Evolutionary conservation across 2,329 filamentous ascomycete species (phyloP), one percentile per base, ranked within the genome.

Genomic region (Alternaria sp.): DNA sequence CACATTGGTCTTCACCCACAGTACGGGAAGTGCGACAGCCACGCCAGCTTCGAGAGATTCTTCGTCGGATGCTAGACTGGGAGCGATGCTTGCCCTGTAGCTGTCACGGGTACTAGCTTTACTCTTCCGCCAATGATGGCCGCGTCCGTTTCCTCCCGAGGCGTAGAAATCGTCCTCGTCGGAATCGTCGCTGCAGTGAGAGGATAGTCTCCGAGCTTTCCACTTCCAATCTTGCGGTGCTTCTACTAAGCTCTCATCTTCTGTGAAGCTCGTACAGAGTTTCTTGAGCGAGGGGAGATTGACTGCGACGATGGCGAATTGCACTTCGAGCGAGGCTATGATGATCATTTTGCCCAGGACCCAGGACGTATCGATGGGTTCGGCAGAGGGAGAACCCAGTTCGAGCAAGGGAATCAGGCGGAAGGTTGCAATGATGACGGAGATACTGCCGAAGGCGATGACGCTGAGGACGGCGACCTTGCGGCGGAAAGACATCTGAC

Each of bases 281-380:
- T 71, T 71, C 49, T 75, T 72, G n/a, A 75, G 50, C 2, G 65
- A 62, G 0, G 73, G 74, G 37, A 75, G 63, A 60, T 76, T 77
- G 51, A 73, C 69, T 5, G 75, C 70, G 29, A 76, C 53, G 34
- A 77, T 69, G 21, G 72, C 76, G 14, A 72, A 58, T 48, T 75
- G 65, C 37, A 77, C 67, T 48, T 77, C 73, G 26, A 74, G 50
- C 14, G 66, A 66, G 2, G 74, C 70, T 17, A 76, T 64, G 23
- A 77, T 72, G 55, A 72, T 61, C 59, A 76, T 72, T 44, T 72
- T 72, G 4, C 74, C 75, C 8, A 77, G 62, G 2, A 67, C 59
- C 37, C 61, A 76, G 23, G 70, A 71, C 11, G 68, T 61, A 44
- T 76, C 72, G 5, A 68, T 51, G 5, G 64, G 62, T 3, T 45